Percentiles rank a stretch among this genome's conserved stretches.
These are phyloP conservation scores for Amanita exitialis DNA, from an alignment of 768 basidiomycete genomes.

Conservation along the genomic window DNA sequence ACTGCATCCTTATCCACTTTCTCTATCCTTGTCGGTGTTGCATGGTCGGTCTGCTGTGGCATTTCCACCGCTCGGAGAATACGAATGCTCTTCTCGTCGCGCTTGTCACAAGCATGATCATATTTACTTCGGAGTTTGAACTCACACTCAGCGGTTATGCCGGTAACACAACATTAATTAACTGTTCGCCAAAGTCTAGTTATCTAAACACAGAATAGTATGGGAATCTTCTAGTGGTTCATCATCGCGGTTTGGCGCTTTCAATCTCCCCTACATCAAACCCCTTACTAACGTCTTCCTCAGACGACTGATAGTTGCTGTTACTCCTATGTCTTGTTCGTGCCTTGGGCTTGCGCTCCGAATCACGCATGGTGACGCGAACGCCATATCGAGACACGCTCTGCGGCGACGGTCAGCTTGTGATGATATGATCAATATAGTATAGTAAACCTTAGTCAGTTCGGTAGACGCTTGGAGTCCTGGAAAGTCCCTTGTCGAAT, in stretches of 20 bases:
- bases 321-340: conserved; percentile 9
- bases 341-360: conserved; percentile 29
- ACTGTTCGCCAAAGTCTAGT: no score
- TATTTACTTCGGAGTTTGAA: background rate
- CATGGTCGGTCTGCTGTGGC: conserved; percentile 6
- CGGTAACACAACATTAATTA: no score
- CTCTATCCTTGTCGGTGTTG: conserved; percentile 1
- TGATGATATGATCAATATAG: conserved; percentile 2
- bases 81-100: background rate
- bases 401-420: conserved; percentile 10
- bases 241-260: background rate
- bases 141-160: background rate
- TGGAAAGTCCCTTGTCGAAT: conserved; percentile 69
- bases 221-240: background rate
- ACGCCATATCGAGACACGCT: conserved; percentile 28
- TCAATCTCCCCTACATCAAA: background rate
- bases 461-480: conserved; percentile 61
- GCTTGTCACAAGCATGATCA: background rate
- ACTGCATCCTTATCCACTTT: conserved; percentile 8
- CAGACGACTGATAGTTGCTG: conserved; percentile 4
- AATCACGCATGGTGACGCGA: conserved; percentile 29
- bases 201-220: no score
- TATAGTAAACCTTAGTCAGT: conserved; percentile 45
- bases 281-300: conserved; percentile 1
- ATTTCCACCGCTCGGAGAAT: background rate